A percentile compares a stretch with the other conserved stretches of the same genome.
Evolutionary conservation across 176 grass and related monocot genomes (phyloP).

Genomic region (Rhynchospora pubera): DNA sequence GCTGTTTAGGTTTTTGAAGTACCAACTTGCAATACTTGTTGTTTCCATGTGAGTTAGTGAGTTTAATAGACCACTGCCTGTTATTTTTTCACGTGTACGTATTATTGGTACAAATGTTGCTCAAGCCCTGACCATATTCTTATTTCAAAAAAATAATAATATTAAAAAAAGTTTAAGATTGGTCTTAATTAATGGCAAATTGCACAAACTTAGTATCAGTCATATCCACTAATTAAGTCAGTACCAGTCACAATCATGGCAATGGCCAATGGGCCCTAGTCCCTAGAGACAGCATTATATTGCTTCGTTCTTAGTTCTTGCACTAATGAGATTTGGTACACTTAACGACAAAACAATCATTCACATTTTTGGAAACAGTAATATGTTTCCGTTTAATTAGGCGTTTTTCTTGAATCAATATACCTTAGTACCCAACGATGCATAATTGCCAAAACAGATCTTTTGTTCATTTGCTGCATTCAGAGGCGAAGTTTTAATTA

Average conservation of each 20-base stretch:
- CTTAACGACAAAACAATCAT: neutral
- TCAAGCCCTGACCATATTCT: neutral
- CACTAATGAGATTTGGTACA: neutral
- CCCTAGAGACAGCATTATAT: neutral
- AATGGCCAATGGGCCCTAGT: too few relatives aligned
- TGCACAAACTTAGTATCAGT: neutral
- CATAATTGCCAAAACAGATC: neutral
- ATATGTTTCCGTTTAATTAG: neutral
- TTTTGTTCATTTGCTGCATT: neutral
- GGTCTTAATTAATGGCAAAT: neutral
- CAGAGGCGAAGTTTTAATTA: too few relatives aligned
- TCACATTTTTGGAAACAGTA: neutral
- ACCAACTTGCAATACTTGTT: neutral
- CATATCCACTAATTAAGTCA: neutral
- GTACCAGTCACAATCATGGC: neutral
- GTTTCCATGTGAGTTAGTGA: neutral
- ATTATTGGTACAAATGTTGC: neutral
- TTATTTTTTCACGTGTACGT: neutral
- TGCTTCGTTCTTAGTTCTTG: neutral
- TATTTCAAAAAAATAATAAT: neutral
- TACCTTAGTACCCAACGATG: neutral
- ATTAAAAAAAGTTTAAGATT: neutral
- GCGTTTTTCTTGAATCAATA: neutral
- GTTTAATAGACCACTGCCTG: neutral
- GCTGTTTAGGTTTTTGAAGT: neutral